Conservation (phyloP, 208 protist genomes). For the Herpetomonas samuelpessoai region DNA sequence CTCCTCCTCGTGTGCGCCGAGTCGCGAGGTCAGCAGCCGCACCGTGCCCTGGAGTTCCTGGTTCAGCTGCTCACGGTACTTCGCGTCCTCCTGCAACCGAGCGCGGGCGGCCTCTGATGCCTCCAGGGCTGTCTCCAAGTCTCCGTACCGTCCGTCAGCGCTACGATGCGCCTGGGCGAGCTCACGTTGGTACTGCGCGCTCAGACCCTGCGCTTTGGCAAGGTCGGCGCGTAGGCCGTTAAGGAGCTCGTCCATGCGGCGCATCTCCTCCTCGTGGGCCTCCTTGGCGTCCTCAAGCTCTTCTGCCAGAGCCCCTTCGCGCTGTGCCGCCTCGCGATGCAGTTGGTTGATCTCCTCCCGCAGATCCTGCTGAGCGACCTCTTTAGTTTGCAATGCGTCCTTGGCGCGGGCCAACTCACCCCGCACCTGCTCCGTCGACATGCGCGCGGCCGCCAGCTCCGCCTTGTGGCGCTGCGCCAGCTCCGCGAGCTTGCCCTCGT, state of each 20-base stretch:
- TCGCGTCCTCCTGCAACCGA: conserved; percentile 62
- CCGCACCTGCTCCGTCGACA: conserved; percentile 44
- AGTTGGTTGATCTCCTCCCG: conserved; percentile 60
- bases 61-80: conserved; percentile 72
- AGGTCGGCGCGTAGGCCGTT: conserved; percentile 72
- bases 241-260: conserved; percentile 77
- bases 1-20: conserved; percentile 76
- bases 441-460: conserved; percentile 43
- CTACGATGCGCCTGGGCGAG: conserved; percentile 44
- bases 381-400: conserved; percentile 39
- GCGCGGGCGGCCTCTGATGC: conserved; percentile 49
- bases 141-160: conserved; percentile 36
- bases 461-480: conserved; percentile 48
- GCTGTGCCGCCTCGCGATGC: conserved; percentile 48
- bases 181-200: conserved; percentile 61
- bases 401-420: conserved; percentile 38
- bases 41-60: conserved; percentile 84
- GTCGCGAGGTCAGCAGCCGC: conserved; percentile 65
- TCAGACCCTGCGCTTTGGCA: conserved; percentile 49
- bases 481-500: conserved; percentile 48
- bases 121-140: conserved; percentile 61
- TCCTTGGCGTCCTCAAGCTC: conserved; percentile 52
- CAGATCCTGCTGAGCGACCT: conserved; percentile 42
- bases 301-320: conserved; percentile 50
- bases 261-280: conserved; percentile 63